Percentiles rank a stretch among this genome's conserved stretches.
phyloP scores from a whole-genome alignment of 108 stramenopile genomes.

The Skeletonema marinoi region DNA sequence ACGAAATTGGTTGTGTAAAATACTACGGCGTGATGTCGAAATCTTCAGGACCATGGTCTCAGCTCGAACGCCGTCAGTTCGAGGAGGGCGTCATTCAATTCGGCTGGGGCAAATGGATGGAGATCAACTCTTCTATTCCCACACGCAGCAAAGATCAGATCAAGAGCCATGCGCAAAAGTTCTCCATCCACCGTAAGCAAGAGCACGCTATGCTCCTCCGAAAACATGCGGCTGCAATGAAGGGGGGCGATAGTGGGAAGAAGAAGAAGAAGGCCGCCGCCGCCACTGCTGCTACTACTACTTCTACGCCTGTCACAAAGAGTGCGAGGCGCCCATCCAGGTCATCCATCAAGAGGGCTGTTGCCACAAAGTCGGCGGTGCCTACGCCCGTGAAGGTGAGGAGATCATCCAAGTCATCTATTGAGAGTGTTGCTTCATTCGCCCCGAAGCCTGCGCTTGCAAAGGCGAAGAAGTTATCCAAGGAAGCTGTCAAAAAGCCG shows the following conservation, averaged over 20 bases:
- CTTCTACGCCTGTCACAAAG: background rate
- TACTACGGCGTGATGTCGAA: too few species aligned
- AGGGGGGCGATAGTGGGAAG: background rate
- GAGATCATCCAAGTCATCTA: background rate
- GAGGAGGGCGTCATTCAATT: background rate
- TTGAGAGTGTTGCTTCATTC: background rate
- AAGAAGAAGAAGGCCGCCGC: background rate
- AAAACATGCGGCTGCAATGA: background rate
- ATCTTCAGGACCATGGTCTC: conserved; percentile 2
- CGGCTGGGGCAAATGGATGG: conserved; percentile 10
- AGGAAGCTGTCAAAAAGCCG: background rate
- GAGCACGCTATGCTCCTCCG: background rate
- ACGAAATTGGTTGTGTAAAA: too few species aligned
- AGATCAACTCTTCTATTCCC: background rate
- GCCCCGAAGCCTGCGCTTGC: background rate
- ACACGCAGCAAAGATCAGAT: background rate
- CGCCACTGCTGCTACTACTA: background rate
- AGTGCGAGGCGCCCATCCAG: too few species aligned
- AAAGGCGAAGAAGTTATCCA: background rate
- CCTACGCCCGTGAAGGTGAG: background rate
- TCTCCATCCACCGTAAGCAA: background rate
- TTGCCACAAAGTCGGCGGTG: background rate
- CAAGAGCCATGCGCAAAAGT: conserved; percentile 20
- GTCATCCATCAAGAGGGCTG: background rate
- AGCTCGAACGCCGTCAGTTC: background rate